Conservation (phyloP, 176 grass and related monocot genomes). For the Triticum aestivum region DNA sequence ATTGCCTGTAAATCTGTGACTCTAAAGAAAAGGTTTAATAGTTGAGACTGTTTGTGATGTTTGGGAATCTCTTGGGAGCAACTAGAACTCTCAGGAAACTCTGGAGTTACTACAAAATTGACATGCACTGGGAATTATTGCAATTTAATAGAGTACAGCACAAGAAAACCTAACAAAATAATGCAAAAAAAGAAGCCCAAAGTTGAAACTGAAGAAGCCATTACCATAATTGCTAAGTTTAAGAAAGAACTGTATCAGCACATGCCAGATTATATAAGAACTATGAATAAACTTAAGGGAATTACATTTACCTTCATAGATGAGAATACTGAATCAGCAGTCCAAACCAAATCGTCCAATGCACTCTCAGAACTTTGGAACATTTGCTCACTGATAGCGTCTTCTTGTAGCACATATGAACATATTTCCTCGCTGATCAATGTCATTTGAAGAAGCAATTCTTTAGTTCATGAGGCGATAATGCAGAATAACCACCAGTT, state of each 20-base stretch:
- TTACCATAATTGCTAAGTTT: constrained; percentile 11
- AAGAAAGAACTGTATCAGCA: constrained; percentile 20
- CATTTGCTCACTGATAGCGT: constrained; percentile 77
- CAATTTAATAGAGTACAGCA: not conserved
- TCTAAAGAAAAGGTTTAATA: not conserved
- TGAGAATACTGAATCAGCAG: constrained; percentile 69
- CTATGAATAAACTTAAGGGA: constrained; percentile 6
- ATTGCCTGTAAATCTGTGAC: not conserved
- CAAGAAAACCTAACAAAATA: constrained; percentile 4
- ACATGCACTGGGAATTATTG: constrained; percentile 4
- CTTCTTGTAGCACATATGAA: constrained; percentile 90
- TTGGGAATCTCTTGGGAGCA: constrained; percentile 5
- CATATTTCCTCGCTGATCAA: constrained; percentile 47
- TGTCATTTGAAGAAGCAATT: constrained; percentile 5
- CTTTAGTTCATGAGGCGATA: not conserved
- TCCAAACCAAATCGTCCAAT: constrained; percentile 90
- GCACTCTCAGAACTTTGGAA: constrained; percentile 91
- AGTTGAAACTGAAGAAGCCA: constrained; percentile 13
- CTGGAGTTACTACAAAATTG: constrained; percentile 8
- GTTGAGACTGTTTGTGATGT: constrained; percentile 8
- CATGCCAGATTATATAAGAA: not conserved
- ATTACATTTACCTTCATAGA: constrained; percentile 67
- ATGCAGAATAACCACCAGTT: not conserved
- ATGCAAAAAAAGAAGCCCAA: not conserved
- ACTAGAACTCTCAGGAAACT: constrained; percentile 5